phyloP scores from a whole-genome alignment of 805 yeast genomes.

The Yamadazyma scolyti region DNA sequence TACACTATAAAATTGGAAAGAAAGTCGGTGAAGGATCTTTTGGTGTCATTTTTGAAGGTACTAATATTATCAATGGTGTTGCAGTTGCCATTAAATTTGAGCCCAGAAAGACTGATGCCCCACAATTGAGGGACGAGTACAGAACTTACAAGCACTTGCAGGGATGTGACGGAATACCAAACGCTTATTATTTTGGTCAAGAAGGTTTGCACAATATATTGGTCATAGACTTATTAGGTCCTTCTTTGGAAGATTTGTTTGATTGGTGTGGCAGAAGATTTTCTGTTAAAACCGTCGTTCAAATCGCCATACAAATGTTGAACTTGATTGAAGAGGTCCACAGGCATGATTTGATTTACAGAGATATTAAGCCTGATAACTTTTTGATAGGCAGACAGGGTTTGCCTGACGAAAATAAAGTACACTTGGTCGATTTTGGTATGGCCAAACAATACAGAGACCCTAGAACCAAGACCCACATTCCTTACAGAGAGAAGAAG shows the following conservation, averaged over 20 bases:
- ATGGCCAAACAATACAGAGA: constrained; percentile 98
- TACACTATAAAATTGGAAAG: constrained; percentile 94
- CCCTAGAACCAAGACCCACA: constrained; percentile 92
- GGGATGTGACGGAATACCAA: constrained; percentile 84
- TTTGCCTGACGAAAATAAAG: constrained; percentile 75
- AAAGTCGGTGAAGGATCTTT: constrained; percentile 98
- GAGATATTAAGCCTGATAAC: constrained; percentile 98
- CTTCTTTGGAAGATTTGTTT: constrained; percentile 91
- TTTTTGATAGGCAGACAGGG: constrained; percentile 90
- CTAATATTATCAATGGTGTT: constrained; percentile 83
- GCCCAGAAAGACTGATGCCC: constrained; percentile 95
- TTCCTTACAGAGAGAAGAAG: constrained; percentile 94
- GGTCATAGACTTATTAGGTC: constrained; percentile 93
- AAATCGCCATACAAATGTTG: constrained; percentile 94
- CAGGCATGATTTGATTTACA: constrained; percentile 83
- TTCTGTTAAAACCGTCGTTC: constrained; percentile 82
- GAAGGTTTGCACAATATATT: constrained; percentile 95
- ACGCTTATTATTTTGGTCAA: constrained; percentile 97
- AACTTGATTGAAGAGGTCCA: constrained; percentile 82
- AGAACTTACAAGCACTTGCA: constrained; percentile 86
- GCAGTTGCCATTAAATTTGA: constrained; percentile 97
- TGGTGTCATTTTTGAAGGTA: constrained; percentile 96
- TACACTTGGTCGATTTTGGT: constrained; percentile 93
- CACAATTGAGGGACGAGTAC: constrained; percentile 94
- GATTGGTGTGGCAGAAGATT: constrained; percentile 98